phyloP scores from a whole-genome alignment of 106 monocot species.

The Vanilla planifolia region DNA sequence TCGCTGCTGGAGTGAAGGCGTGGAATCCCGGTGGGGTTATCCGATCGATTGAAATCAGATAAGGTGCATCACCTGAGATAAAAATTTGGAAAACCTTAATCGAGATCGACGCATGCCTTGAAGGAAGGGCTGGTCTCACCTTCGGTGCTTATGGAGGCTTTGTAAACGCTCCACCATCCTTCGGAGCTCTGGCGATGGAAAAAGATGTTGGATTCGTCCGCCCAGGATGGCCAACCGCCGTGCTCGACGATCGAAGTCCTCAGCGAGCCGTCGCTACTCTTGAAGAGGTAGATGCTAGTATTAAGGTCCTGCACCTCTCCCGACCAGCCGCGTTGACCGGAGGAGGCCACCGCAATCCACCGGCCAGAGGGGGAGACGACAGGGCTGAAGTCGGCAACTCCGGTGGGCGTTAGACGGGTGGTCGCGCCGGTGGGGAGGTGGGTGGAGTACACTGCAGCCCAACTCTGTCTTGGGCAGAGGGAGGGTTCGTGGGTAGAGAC shows the following conservation, averaged over 20 bases:
- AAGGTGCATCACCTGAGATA: background rate
- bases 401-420: constrained; percentile 52
- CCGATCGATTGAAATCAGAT: constrained; percentile 23
- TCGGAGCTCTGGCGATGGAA: constrained; percentile 65
- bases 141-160: constrained; percentile 19
- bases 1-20: constrained; percentile 87
- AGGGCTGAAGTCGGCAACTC: constrained; percentile 74
- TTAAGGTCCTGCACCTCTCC: constrained; percentile 64
- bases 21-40: constrained; percentile 81
- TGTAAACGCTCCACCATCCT: constrained; percentile 84
- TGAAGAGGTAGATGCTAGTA: constrained; percentile 60
- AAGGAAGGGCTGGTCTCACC: too few relatives aligned
- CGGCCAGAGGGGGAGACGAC: constrained; percentile 74
- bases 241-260: constrained; percentile 36
- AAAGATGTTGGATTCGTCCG: constrained; percentile 50
- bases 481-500: constrained; percentile 66
- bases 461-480: constrained; percentile 46
- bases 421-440: constrained; percentile 40
- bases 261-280: constrained; percentile 52
- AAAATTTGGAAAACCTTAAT: too few relatives aligned
- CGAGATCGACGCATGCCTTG: too few relatives aligned
- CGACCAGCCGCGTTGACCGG: constrained; percentile 31
- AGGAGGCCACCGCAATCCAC: constrained; percentile 87
- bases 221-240: constrained; percentile 90
- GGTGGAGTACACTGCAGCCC: constrained; percentile 86